Conservation (phyloP, 2,329 filamentous ascomycete genomes). For the Metarhizium sp. region DNA sequence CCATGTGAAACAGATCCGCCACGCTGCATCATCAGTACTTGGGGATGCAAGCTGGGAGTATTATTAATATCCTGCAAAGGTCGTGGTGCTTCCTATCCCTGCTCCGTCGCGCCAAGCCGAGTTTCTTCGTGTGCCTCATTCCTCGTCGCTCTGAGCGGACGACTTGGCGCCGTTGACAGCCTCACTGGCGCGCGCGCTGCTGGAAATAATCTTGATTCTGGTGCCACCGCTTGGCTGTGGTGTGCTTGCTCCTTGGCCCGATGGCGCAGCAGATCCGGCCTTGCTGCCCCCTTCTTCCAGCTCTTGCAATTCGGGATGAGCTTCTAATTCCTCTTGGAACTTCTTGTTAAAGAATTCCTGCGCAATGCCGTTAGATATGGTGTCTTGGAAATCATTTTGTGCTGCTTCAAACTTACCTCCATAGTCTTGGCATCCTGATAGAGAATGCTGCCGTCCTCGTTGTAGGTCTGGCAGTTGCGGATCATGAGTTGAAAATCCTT, state of each 20-base stretch:
- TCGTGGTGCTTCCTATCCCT: neutral
- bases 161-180: slow-evolving; percentile 27
- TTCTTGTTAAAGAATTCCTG: slow-evolving; percentile 49
- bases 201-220: slow-evolving; percentile 60
- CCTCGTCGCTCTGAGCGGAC: slow-evolving; percentile 43
- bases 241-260: slow-evolving; percentile 49
- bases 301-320: slow-evolving; percentile 45
- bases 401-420: slow-evolving; percentile 52
- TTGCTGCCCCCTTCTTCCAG: slow-evolving; percentile 38
- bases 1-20: neutral
- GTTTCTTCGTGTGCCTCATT: slow-evolving; percentile 21
- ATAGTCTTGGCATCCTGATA: slow-evolving; percentile 90
- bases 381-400: too few relatives aligned
- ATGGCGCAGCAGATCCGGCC: slow-evolving; percentile 31
- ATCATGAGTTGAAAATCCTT: slow-evolving; percentile 79
- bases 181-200: slow-evolving; percentile 21
- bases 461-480: slow-evolving; percentile 88
- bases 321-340: slow-evolving; percentile 42
- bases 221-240: slow-evolving; percentile 50
- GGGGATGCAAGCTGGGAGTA: neutral
- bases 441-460: slow-evolving; percentile 87
- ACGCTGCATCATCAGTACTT: neutral
- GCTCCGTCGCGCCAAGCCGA: neutral
- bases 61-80: neutral
- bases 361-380: slow-evolving; percentile 21